Evolutionary conservation across 2,329 filamentous ascomycete species (phyloP), one percentile per base, ranked within the genome.

Genomic region (Arthrocladium fulminans): DNA sequence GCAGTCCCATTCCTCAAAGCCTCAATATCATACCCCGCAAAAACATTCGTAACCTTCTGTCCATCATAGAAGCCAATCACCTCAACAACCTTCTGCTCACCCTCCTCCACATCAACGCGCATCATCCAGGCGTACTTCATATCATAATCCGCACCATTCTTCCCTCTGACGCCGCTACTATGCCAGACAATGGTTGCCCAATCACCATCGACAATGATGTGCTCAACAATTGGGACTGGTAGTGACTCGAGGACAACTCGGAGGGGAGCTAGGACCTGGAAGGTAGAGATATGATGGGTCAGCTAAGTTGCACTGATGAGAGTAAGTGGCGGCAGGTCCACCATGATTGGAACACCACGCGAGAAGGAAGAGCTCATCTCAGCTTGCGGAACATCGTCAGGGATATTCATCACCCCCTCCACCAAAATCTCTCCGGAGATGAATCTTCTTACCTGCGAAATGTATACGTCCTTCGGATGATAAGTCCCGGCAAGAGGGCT

Each of bases 121-220:
- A 53, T 51, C 45, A 51, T 15, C 51, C 51, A 53, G 23, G 49
- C 45, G 25, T 53, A 51, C 23, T 51, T 44, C 51, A 49, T 51
- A 43, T 53, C 51, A 40, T 53, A 53, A 15, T 49, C 47, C 12
- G 45, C 49, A 10, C 51, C 51, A 19, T 53, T 53, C 49, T 51
- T 51, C 10, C 40, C 51, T 5, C 20, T 9, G 4, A 49, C 40
- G 19, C 51, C 51, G 25, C 51, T 37, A 24, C 45, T 49, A 2
- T 48, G 39, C 51, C 51, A 53, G 42, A 49, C 41, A 12, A 53
- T 45, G 12, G 35, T 29, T 1, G 49, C 49, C 51, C 51, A 53
- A 23, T 51, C 38, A 6, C 45, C 45, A 46, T 53, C 51, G 12
- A 39, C 49, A 30, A 53, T 38, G 45, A 51, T 47, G 24, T 51